phyloP scores from a whole-genome alignment of 208 protist species.

The Leishmania aethiopica region DNA sequence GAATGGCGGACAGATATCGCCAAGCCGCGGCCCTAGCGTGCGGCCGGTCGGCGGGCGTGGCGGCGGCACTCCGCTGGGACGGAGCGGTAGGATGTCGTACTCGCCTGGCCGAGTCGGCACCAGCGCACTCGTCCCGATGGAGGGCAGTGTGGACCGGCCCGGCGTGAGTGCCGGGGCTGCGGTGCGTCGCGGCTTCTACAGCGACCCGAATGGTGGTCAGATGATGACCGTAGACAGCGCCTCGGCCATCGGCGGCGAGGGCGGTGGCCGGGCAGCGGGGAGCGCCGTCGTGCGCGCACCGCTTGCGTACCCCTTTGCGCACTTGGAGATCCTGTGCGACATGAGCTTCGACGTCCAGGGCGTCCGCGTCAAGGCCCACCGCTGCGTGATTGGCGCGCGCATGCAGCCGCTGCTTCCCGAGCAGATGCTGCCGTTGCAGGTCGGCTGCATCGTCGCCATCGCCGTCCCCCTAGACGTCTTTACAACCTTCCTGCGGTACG shows the following conservation, averaged over 20 bases:
- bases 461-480: slow-evolving; percentile 82
- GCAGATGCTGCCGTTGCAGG: slow-evolving; percentile 77
- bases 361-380: slow-evolving; percentile 79
- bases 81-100: slow-evolving; percentile 19
- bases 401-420: slow-evolving; percentile 81
- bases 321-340: slow-evolving; percentile 77
- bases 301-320: slow-evolving; percentile 84
- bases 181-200: slow-evolving; percentile 17
- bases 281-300: slow-evolving; percentile 41
- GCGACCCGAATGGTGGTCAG: slow-evolving; percentile 27
- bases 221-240: slow-evolving; percentile 28
- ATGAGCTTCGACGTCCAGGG: slow-evolving; percentile 91
- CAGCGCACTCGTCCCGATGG: slow-evolving; percentile 32
- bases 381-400: slow-evolving; percentile 86
- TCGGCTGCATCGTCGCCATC: slow-evolving; percentile 79
- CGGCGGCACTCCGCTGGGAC: slow-evolving; percentile 2
- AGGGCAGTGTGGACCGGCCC: slow-evolving; percentile 32
- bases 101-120: slow-evolving; percentile 15
- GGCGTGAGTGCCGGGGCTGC: slow-evolving; percentile 21
- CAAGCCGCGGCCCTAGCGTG: slow-evolving; percentile 25
- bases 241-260: slow-evolving; percentile 6
- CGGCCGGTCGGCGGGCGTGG: slow-evolving; percentile 13
- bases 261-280: slow-evolving; percentile 7
- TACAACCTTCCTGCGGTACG: slow-evolving; percentile 80
- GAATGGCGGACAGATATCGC: slow-evolving; percentile 2